phyloP scores from a whole-genome alignment of 2,329 filamentous ascomycete genomes.

The Saccharata proteae region DNA sequence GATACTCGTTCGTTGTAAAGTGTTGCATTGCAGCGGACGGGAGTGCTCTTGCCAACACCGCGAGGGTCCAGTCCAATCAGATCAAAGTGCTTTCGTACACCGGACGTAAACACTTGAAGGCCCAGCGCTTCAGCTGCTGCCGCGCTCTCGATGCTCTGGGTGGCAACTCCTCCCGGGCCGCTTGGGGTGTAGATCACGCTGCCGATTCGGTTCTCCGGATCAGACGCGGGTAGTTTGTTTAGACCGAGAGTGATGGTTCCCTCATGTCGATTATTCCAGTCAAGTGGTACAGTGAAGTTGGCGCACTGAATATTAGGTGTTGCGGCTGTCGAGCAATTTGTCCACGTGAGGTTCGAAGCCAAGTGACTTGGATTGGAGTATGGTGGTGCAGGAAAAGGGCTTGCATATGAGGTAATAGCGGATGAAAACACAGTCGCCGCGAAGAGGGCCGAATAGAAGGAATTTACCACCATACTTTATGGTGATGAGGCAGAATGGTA shows the following conservation, averaged over 20 bases:
- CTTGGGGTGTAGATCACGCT: constrained; percentile 32
- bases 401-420: too few relatives aligned
- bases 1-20: constrained; percentile 27
- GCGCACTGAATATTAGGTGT: constrained; percentile 12
- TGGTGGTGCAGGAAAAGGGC: too few relatives aligned
- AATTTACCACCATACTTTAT: too few relatives aligned
- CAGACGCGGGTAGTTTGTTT: constrained; percentile 13
- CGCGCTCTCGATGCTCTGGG: constrained; percentile 13
- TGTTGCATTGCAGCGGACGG: constrained; percentile 26
- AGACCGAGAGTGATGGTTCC: constrained; percentile 18
- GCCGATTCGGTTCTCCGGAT: constrained; percentile 17
- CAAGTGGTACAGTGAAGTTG: constrained; percentile 18
- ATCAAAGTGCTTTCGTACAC: constrained; percentile 25
- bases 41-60: constrained; percentile 30
- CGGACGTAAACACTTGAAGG: constrained; percentile 9
- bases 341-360: too few relatives aligned
- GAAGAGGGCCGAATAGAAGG: too few relatives aligned
- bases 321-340: constrained; percentile 7
- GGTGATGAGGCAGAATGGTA: too few relatives aligned
- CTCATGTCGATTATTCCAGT: constrained; percentile 19
- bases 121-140: constrained; percentile 5
- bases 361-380: too few relatives aligned
- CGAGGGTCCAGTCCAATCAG: constrained; percentile 34
- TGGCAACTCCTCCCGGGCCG: constrained; percentile 26
- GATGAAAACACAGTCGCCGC: too few relatives aligned